Base-by-base conservation (phyloP, 1,284 basidiomycete species). In the Golubevia pallescens region DNA sequence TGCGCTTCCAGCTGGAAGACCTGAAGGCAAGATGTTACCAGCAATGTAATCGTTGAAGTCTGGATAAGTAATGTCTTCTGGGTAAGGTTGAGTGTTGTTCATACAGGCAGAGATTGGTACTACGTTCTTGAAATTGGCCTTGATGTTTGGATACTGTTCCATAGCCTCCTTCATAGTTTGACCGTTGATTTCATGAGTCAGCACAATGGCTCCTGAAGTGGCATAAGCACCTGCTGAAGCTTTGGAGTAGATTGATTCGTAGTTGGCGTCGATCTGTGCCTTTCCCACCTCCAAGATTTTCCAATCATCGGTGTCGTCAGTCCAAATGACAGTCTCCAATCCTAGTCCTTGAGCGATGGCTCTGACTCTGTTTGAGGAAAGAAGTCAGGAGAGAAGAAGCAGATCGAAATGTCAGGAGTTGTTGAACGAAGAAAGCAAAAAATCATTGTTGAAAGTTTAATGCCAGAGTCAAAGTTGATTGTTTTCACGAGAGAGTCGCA, bases 121-220 rank as follows among this genome's bases (percentile, higher is more conserved):
- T 19, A 85, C 68, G 73, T 85, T 69, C 61, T 84, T 78, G 71
- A 75, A 85, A 13, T 62, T 68, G 3, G 67, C 65, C 56, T 75
- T 61, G 58, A 84, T 77, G 58, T 75, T 71, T 21, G 73, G 61
- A 65, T 80, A 80, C 57, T 80, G 68, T 60, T 66, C 60, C 68
- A 78, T 75, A 60, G 78, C 75, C 60, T 74, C 68, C 16, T 69
- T 54, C 82, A 84, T 84, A 24, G 82, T 80, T 57, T 73, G 61
- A 4, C 63, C 68, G 74, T 78, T 74, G 70, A 84, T 74, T 67
- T 84, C 82, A 69, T 84, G 82, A 1, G 81, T 77, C 23, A 84
- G 67, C 1, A 84, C 82, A 28, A 84, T 60, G n/a, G 19, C 53
- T 72, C 70, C 1, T 66, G 62, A 21, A 67, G 68, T 20, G 62